Base-by-base conservation (phyloP, 2,329 filamentous ascomycete genomes). In the Rhynchosporium secalis region DNA sequence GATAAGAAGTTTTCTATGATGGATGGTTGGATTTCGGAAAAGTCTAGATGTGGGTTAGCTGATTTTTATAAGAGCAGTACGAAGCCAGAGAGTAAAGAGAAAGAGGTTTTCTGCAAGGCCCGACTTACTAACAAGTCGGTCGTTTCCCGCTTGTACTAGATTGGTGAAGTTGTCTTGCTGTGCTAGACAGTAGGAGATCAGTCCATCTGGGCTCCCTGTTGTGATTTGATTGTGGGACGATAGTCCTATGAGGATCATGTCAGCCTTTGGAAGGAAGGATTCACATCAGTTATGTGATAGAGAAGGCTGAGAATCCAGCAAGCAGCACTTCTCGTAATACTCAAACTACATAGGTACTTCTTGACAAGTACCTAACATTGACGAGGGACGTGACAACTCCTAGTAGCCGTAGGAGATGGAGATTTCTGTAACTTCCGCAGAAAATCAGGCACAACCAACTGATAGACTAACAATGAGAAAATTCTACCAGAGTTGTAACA, bases 111-210 rank as follows among this genome's bases (percentile, higher is more conserved):
- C 7, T 51, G 4, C 4, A 13, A 26, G 20, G 31, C 12, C 7
- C 2, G 10, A n/a, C 41, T 49, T 62, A 65, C 66, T 63, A 54
- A 56, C 63, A 7, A 70, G 47, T 61, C 67, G 66, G 28, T 69
- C 66, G 62, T 78, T 78, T 49, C 76, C 75, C 15, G 76, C 74
- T 47, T 75, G 65, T 9, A 75, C 75, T 36, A 73, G 67, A 0
- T 66, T 70, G 0, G 62, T 63, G 9, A 67, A 68, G 8, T 71
- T 58, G 10, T 73, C 65, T 56, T 70, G 65, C 20, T 68, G 61
- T 55, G 59, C 63, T 31, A 74, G 49, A 49, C 65, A 64, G 15
- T 56, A 41, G 28, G 68, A 41, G 10, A 70, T 41, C 38, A 68
- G 55, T 3, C 64, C 68, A 31, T 75, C 72, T 8, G 66, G 55